phyloP scores from a whole-genome alignment of 768 basidiomycete genomes.

The Lentinus tigrinus region DNA sequence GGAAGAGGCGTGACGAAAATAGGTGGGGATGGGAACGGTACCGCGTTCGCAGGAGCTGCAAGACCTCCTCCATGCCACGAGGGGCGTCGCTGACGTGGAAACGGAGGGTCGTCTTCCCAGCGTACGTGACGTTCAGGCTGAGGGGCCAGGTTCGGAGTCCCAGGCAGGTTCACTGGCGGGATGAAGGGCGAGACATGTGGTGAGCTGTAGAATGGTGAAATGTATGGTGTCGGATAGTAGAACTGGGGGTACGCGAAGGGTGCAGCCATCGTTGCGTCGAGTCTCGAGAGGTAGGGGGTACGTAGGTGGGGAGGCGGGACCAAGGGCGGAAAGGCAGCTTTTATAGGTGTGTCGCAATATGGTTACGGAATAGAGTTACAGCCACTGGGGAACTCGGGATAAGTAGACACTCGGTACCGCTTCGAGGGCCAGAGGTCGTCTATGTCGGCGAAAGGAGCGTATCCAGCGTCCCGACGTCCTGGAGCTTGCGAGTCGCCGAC shows the following conservation, averaged over 20 bases:
- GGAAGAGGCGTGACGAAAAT: conserved; percentile 23
- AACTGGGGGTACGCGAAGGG: conserved; percentile 13
- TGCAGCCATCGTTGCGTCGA: conserved; percentile 9
- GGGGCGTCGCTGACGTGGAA: conserved; percentile 20
- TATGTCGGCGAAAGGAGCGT: background rate
- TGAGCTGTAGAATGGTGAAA: conserved; percentile 16
- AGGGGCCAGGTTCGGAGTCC: conserved; percentile 6
- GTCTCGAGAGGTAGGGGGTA: background rate
- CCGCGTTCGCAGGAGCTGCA: conserved; percentile 22
- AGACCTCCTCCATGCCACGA: conserved; percentile 27
- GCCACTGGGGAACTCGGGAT: background rate
- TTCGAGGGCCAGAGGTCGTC: background rate
- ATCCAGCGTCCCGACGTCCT: background rate
- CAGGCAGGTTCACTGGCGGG: conserved; percentile 11
- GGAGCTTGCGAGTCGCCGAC: conserved; percentile 4
- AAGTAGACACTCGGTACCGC: conserved; percentile 9
- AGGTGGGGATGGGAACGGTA: conserved; percentile 28
- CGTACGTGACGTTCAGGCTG: conserved; percentile 16
- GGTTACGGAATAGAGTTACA: background rate
- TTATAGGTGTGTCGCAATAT: background rate
- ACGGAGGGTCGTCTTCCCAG: conserved; percentile 11
- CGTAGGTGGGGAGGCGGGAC: background rate
- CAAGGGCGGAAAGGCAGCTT: background rate
- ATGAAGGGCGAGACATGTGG: conserved; percentile 23
- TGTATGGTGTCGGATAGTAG: conserved; percentile 22